A percentile compares a stretch with the other conserved stretches of the same genome.
Evolutionary conservation across 2,329 filamentous ascomycete genomes (phyloP).

Genomic region (Penicillium janthinellum): DNA sequence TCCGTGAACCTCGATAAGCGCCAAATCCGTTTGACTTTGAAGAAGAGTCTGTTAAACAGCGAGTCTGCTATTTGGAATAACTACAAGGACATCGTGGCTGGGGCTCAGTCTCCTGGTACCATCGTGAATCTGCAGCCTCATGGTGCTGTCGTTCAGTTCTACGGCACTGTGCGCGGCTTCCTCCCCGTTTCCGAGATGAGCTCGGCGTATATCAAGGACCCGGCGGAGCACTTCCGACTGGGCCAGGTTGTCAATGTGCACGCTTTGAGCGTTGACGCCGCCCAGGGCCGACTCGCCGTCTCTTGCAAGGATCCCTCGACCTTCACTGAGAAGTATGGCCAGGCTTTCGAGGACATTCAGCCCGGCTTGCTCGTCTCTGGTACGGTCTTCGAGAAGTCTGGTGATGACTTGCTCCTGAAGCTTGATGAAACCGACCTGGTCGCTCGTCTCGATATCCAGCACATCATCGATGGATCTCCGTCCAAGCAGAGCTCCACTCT

Average conservation of each 20-base stretch:
- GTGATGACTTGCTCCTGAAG: slow-evolving; percentile 75
- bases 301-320: slow-evolving; percentile 88
- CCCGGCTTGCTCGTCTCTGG: slow-evolving; percentile 75
- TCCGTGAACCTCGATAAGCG: slow-evolving; percentile 75
- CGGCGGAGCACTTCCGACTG: slow-evolving; percentile 81
- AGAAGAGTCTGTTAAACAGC: slow-evolving; percentile 92
- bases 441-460: slow-evolving; percentile 73
- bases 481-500: slow-evolving; percentile 76
- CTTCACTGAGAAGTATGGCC: slow-evolving; percentile 74
- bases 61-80: slow-evolving; percentile 77
- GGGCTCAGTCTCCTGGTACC: slow-evolving; percentile 80
- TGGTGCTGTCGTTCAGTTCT: slow-evolving; percentile 92
- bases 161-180: slow-evolving; percentile 79
- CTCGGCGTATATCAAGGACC: slow-evolving; percentile 89
- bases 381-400: slow-evolving; percentile 78
- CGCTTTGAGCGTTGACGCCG: slow-evolving; percentile 76
- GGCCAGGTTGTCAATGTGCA: slow-evolving; percentile 93
- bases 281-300: slow-evolving; percentile 72
- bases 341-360: slow-evolving; percentile 70
- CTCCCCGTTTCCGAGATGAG: slow-evolving; percentile 97
- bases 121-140: slow-evolving; percentile 76
- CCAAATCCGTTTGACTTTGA: slow-evolving; percentile 83
- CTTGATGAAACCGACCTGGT: slow-evolving; percentile 73
- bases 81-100: slow-evolving; percentile 72
- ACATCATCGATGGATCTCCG: slow-evolving; percentile 80